phyloP scores from a whole-genome alignment of 2,329 filamentous ascomycete genomes.

The Podosphaera xanthii region DNA sequence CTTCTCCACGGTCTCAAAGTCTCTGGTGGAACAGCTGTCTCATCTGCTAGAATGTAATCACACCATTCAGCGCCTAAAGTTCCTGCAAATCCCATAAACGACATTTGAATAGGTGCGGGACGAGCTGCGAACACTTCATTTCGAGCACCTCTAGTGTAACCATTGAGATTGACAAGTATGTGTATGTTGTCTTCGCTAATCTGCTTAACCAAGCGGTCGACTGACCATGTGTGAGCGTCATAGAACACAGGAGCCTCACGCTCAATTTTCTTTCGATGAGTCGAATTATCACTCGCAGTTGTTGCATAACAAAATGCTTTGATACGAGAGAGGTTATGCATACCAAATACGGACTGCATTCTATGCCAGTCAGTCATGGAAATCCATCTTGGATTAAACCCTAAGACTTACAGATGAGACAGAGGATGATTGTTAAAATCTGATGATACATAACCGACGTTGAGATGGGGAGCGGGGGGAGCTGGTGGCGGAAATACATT shows the following conservation, averaged over 20 bases:
- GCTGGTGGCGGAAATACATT: slow-evolving; percentile 67
- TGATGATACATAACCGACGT: slow-evolving; percentile 87
- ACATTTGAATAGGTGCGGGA: slow-evolving; percentile 93
- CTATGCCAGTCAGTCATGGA: slow-evolving; percentile 15
- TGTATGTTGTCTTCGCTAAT: slow-evolving; percentile 78
- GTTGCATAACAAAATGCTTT: slow-evolving; percentile 92
- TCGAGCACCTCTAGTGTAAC: slow-evolving; percentile 85
- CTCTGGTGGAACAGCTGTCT: slow-evolving; percentile 59
- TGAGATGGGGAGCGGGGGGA: slow-evolving; percentile 64
- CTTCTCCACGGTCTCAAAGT: slow-evolving; percentile 61
- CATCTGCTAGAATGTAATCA: slow-evolving; percentile 83
- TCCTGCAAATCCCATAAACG: slow-evolving; percentile 97
- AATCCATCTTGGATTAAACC: neutral
- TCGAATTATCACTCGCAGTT: slow-evolving; percentile 68
- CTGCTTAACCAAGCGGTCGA: slow-evolving; percentile 64
- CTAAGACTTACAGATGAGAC: slow-evolving; percentile 46
- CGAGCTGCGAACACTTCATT: slow-evolving; percentile 95
- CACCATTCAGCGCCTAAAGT: slow-evolving; percentile 96
- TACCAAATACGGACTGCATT: slow-evolving; percentile 96
- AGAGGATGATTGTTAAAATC: slow-evolving; percentile 98
- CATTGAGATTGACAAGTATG: slow-evolving; percentile 91
- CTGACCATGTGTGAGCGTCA: slow-evolving; percentile 69
- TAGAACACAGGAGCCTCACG: slow-evolving; percentile 75
- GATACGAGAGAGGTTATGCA: slow-evolving; percentile 52
- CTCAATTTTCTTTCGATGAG: slow-evolving; percentile 83